Base-by-base conservation (phyloP, 805 yeast genomes). In the Lipomyces yamadae region DNA sequence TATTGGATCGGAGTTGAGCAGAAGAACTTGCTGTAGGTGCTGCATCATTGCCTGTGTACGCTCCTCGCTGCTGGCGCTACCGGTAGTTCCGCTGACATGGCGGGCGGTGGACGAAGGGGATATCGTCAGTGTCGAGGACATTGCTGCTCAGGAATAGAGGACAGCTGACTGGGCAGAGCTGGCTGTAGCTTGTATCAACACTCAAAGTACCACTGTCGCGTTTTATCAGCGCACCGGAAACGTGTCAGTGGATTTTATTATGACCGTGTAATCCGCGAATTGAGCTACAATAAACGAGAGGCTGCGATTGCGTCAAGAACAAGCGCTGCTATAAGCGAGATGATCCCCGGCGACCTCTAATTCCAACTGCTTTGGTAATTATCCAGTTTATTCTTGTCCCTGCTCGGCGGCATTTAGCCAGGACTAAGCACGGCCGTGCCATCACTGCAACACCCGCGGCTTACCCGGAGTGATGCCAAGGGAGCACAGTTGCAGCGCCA, bases 1-100 rank as follows among this genome's bases (percentile, higher is more conserved):
- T n/a, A 69, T 48, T 30, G 72, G 72, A 34, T 70, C 72, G 5
- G 72, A 70, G 35, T 66, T 69, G 58, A 70, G 68, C n/a, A 70
- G 62, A 4, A 68, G 65, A 24, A 70, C 71, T 52, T 70, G 70
- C 54, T 69, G 72, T 32, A 70, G 63, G 15, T 69, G 68, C 35
- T 53, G 63, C 70, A 66, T 61, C 64, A 66, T 68, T 34, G 56
- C 50, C 63, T 62, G 56, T 42, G 52, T 35, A 30, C 55, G 45
- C 32, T 29, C 54, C 24, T 24, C 24, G 24, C 24, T 24, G 24
- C 24, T 24, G 24, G 24, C 24, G 61, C 57, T 60, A 54, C 56
- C 60, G 30, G 34, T 42, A 0, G 48, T 15, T n/a, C 18, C 48
- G 48, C 48, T 24, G 7, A 42, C 48, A 15, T 10, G 13, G 55